phyloP scores from a whole-genome alignment of 352 stramenopile genomes.

The Thalassiosira hispida region DNA sequence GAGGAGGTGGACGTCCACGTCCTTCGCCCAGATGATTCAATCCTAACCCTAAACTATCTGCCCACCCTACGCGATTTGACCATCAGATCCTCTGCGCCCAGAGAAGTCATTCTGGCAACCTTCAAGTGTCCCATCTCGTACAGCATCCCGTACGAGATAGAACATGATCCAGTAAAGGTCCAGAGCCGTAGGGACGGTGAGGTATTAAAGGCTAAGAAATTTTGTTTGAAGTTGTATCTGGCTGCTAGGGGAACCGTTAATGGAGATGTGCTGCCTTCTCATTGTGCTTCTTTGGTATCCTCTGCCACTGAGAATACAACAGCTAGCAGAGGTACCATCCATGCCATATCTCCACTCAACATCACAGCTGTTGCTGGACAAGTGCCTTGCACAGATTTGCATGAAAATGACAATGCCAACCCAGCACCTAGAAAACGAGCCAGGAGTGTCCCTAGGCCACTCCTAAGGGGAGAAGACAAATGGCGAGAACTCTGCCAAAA shows the following conservation, averaged over 20 bases:
- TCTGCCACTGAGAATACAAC: too few relatives aligned
- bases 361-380: too few relatives aligned
- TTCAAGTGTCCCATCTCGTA: slow-evolving; percentile 58
- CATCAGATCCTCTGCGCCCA: slow-evolving; percentile 43
- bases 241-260: slow-evolving; percentile 35
- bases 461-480: slow-evolving; percentile 31
- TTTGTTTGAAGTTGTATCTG: slow-evolving; percentile 61
- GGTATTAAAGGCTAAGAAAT: slow-evolving; percentile 58
- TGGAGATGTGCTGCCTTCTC: too few relatives aligned
- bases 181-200: slow-evolving; percentile 55
- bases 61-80: slow-evolving; percentile 56
- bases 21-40: slow-evolving; percentile 32
- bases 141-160: slow-evolving; percentile 45
- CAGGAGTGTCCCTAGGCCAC: not conserved
- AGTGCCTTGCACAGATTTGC: slow-evolving; percentile 1
- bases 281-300: too few relatives aligned
- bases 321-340: too few relatives aligned
- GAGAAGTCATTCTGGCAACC: slow-evolving; percentile 47
- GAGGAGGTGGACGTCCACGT: slow-evolving; percentile 62
- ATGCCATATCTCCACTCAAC: too few relatives aligned
- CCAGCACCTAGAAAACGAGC: not conserved
- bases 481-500: slow-evolving; percentile 40
- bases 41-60: slow-evolving; percentile 4
- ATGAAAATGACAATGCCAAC: not conserved
- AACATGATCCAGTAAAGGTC: slow-evolving; percentile 46